Conservation (phyloP, 495 filamentous ascomycete genomes). For the Xeromyces bisporus region DNA sequence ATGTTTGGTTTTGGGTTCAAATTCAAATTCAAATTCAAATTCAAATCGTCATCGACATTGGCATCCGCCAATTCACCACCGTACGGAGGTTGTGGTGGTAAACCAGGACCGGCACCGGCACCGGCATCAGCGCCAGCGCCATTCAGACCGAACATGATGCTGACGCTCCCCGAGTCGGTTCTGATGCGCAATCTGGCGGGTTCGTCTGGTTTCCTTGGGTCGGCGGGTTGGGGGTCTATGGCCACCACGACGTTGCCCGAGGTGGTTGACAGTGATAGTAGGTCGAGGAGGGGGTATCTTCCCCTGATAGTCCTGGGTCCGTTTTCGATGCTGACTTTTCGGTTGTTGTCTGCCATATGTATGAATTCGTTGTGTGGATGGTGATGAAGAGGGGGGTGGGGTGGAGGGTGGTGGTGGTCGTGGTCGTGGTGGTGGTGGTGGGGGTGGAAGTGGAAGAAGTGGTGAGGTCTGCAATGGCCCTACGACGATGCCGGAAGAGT, state of each 20-base stretch:
- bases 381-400: no score
- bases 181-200: constrained; percentile 6
- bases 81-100: no score
- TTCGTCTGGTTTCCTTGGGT: constrained; percentile 5
- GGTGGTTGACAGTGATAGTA: constrained; percentile 10
- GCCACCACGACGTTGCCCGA: constrained; percentile 4
- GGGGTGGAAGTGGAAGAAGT: no score
- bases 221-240: constrained; percentile 8
- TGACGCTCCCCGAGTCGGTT: constrained; percentile 4
- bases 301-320: constrained; percentile 3
- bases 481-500: no score
- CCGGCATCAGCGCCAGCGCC: not conserved
- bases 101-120: no score
- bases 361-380: no score
- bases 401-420: no score
- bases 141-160: constrained; percentile 2
- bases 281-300: constrained; percentile 14
- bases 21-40: not conserved
- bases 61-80: no score
- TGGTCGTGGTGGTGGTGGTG: no score
- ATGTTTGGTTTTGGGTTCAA: no score
- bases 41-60: not conserved
- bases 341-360: no score
- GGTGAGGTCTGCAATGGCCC: no score
- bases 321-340: constrained; percentile 4